Percentiles rank a stretch among this genome's conserved stretches.
These are phyloP conservation scores for Aspergillus homomorphus DNA, from an alignment of 495 filamentous ascomycete genomes.

Conservation along the genomic window DNA sequence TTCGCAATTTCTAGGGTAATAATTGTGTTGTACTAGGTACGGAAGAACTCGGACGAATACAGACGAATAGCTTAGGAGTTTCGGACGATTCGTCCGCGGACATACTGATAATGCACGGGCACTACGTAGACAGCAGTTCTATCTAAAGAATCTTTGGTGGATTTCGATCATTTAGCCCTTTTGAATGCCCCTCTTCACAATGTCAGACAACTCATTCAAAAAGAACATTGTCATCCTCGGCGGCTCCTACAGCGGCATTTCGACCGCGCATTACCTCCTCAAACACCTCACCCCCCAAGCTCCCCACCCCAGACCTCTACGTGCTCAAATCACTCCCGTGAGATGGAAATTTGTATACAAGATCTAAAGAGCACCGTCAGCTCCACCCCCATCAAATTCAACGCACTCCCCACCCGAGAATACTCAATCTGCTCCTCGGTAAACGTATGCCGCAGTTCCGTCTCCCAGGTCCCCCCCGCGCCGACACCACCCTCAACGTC, in stretches of 20 bases:
- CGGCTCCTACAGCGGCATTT: slow-evolving; percentile 51
- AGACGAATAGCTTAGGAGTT: too few relatives aligned
- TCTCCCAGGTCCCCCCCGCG: slow-evolving; percentile 47
- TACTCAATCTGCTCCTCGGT: slow-evolving; percentile 15
- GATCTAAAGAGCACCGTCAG: slow-evolving; percentile 21
- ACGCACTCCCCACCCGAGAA: slow-evolving; percentile 15
- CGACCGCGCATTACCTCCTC: slow-evolving; percentile 51
- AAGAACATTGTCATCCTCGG: slow-evolving; percentile 52
- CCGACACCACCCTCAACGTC: slow-evolving; percentile 17
- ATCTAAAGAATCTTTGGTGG: too few relatives aligned
- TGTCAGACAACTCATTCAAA: not conserved
- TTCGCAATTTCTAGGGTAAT: too few relatives aligned
- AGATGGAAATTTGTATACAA: too few relatives aligned
- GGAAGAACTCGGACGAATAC: too few relatives aligned
- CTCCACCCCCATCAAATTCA: slow-evolving; percentile 12
- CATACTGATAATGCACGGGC: too few relatives aligned
- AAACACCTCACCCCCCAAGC: slow-evolving; percentile 46
- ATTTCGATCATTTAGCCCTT: too few relatives aligned
- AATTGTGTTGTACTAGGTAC: too few relatives aligned
- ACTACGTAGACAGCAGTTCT: too few relatives aligned
- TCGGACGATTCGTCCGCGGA: too few relatives aligned
- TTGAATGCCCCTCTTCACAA: too few relatives aligned
- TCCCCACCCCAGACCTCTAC: slow-evolving; percentile 28
- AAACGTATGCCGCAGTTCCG: slow-evolving; percentile 6
- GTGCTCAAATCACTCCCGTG: slow-evolving; percentile 41